Percentiles rank a stretch among this genome's conserved stretches.
phyloP scores from a whole-genome alignment of 2,329 filamentous ascomycete species.

The Monilinia fructigena region DNA sequence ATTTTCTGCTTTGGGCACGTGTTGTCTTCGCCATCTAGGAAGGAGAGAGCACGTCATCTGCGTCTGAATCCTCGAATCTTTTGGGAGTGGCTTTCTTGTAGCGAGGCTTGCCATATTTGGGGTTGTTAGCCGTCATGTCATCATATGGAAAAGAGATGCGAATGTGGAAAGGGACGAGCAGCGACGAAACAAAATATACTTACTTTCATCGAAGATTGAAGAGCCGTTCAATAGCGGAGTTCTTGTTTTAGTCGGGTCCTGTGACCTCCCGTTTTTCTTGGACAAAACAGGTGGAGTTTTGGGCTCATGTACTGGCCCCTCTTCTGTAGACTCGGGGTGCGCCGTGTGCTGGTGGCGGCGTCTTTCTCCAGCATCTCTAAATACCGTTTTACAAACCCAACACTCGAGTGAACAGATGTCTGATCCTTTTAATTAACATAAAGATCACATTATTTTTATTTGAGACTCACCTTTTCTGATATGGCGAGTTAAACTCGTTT shows the following conservation, averaged over 20 bases:
- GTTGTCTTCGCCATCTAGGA: background rate
- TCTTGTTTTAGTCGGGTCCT: background rate
- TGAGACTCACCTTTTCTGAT: background rate
- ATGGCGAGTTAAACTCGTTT: background rate
- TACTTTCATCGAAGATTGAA: background rate
- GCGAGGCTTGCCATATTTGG: background rate
- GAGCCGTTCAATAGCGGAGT: background rate
- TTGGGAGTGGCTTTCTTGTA: conserved; percentile 6
- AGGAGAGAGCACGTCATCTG: background rate
- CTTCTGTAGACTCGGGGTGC: background rate
- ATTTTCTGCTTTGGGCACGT: background rate
- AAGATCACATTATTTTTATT: background rate
- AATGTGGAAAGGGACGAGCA: background rate
- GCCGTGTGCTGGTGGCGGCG: background rate
- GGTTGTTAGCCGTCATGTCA: background rate
- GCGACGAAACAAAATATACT: background rate
- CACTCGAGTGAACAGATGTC: background rate
- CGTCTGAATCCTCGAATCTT: conserved; percentile 1
- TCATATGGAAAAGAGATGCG: background rate
- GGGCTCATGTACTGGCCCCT: background rate
- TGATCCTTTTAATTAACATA: background rate
- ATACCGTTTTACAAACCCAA: background rate
- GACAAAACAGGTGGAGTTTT: background rate
- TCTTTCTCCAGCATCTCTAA: background rate
- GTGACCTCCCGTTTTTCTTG: background rate